A percentile compares a stretch with the other conserved stretches of the same genome.
Conservation (phyloP, 1,284 basidiomycete genomes). For the Ceratobasidium papillatum region DNA sequence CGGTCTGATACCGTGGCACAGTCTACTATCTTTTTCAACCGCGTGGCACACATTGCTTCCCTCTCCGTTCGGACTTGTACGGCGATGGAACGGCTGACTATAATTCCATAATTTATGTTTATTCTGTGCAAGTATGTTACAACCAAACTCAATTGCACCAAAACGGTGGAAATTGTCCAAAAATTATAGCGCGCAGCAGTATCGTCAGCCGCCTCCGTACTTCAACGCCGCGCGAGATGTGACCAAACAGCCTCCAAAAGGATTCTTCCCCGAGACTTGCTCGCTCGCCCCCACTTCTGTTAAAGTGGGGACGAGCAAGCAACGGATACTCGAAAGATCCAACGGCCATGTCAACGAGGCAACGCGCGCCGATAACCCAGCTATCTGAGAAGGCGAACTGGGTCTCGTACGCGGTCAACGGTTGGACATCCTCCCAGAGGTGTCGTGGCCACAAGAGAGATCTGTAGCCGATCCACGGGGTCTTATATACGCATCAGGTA, state of each 20-base stretch:
- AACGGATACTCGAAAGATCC: background rate
- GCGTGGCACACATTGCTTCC: background rate
- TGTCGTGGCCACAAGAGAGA: background rate
- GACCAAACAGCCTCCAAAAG: background rate
- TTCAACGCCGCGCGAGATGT: background rate
- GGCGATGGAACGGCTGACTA: background rate
- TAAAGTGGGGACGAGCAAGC: background rate
- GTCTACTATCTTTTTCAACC: background rate
- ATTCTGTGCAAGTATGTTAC: background rate
- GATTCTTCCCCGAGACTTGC: background rate
- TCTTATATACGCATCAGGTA: background rate
- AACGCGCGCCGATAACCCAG: slow-evolving; percentile 19
- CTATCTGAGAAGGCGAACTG: background rate
- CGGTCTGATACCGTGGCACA: background rate
- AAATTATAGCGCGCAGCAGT: slow-evolving; percentile 2
- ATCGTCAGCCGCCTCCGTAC: slow-evolving; percentile 1
- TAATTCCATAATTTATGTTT: too few relatives aligned
- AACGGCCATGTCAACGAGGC: slow-evolving; percentile 16
- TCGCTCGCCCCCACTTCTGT: background rate
- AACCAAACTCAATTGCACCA: background rate
- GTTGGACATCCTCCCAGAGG: slow-evolving; percentile 7
- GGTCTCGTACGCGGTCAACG: slow-evolving; percentile 21
- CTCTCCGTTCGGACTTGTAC: too few relatives aligned
- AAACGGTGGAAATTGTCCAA: slow-evolving; percentile 14
- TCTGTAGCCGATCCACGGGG: background rate